phyloP scores from a whole-genome alignment of 306 rosid genomes.

The Trichosanthes cucumerina region DNA sequence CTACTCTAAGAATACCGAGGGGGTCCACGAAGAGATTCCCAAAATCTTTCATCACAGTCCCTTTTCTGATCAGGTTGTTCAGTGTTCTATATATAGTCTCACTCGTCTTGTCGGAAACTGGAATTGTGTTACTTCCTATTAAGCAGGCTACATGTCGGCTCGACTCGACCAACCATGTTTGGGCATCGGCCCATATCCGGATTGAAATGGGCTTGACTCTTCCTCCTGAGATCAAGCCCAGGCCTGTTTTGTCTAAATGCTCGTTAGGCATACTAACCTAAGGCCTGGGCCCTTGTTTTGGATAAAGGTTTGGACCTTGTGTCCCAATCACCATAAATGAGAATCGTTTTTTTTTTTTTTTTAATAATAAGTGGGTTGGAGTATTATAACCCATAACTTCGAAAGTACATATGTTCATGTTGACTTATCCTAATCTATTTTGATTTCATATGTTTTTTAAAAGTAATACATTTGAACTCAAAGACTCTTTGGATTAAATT shows the following conservation, averaged over 20 bases:
- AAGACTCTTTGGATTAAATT: no score
- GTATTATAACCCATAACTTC: no score
- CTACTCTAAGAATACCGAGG: neutral
- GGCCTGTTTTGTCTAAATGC: neutral
- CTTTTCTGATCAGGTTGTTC: neutral
- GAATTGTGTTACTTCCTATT: neutral
- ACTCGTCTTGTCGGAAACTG: neutral
- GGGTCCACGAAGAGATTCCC: neutral
- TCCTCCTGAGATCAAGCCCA: neutral
- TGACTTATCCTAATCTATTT: neutral
- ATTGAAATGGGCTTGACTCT: neutral
- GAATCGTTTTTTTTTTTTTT: no score
- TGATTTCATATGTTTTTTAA: neutral
- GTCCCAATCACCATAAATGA: no score
- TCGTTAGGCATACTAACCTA: neutral
- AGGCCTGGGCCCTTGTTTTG: neutral
- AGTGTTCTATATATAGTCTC: neutral
- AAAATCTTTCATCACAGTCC: neutral
- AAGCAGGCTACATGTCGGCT: neutral
- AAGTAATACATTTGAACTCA: no score
- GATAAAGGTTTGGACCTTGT: neutral
- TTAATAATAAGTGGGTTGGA: no score
- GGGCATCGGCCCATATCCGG: neutral
- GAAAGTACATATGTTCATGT: no score
- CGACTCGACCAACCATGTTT: neutral